These are phyloP conservation scores for Alternaria alternata DNA, from an alignment of 2,329 filamentous ascomycete species.

Conservation along the genomic window DNA sequence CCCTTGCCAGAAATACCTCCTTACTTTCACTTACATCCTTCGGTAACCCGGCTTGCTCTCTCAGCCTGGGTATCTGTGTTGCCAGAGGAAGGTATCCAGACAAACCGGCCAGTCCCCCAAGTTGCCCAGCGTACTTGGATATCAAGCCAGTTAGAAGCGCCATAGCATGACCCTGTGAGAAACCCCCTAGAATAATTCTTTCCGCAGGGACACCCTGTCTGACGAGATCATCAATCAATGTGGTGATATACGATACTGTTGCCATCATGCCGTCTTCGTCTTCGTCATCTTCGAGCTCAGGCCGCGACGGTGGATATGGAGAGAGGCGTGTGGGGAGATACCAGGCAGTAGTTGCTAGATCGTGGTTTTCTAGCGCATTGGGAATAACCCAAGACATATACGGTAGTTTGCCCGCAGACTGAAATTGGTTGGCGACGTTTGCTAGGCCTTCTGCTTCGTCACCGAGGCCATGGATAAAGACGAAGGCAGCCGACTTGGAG, in stretches of 20 bases:
- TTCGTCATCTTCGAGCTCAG: constrained; percentile 56
- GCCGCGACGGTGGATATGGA: constrained; percentile 52
- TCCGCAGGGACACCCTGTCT: constrained; percentile 52
- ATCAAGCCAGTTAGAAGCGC: constrained; percentile 54
- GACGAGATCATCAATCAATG: constrained; percentile 54
- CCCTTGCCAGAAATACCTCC: constrained; percentile 58
- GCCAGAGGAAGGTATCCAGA: constrained; percentile 59
- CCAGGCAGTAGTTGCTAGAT: constrained; percentile 58
- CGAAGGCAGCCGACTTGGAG: constrained; percentile 54
- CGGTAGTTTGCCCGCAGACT: constrained; percentile 57
- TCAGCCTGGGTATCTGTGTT: constrained; percentile 50
- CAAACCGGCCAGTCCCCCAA: constrained; percentile 54
- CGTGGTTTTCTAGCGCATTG: constrained; percentile 58
- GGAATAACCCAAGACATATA: constrained; percentile 61
- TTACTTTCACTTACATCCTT: constrained; percentile 46
- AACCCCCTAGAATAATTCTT: constrained; percentile 58
- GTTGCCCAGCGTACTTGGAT: constrained; percentile 51
- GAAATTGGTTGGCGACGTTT: constrained; percentile 58
- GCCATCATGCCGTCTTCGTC: constrained; percentile 56
- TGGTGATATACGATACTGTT: constrained; percentile 53
- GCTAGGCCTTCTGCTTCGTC: constrained; percentile 57
- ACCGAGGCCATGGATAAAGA: constrained; percentile 58
- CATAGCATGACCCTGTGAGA: constrained; percentile 59
- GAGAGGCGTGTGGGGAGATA: constrained; percentile 53
- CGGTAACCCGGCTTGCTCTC: constrained; percentile 48